Conservation (phyloP, 352 stramenopile species). For the Globisporangium rhizosaccharum region DNA sequence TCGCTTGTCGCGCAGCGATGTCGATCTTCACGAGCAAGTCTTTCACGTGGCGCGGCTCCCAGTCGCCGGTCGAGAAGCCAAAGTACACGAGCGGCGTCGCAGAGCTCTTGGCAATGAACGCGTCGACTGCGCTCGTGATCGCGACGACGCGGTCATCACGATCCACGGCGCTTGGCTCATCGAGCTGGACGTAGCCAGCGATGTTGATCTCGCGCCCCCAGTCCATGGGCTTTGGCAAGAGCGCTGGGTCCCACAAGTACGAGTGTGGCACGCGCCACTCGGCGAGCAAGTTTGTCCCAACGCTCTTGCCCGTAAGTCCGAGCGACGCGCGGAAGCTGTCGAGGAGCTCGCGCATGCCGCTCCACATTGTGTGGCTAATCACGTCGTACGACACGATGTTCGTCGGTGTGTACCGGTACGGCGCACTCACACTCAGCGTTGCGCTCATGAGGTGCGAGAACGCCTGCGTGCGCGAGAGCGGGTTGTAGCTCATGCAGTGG, state of each 20-base stretch:
- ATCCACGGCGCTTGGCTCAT: conserved; percentile 8
- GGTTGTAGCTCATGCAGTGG: conserved; percentile 94
- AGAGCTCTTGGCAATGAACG: conserved; percentile 24
- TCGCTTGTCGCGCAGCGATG: conserved; percentile 56
- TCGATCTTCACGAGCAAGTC: conserved; percentile 85
- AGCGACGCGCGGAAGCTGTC: conserved; percentile 54
- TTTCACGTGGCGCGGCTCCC: conserved; percentile 28
- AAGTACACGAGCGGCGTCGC: conserved; percentile 82
- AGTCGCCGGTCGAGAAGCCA: conserved; percentile 60
- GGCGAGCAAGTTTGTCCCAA: conserved; percentile 28
- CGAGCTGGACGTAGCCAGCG: conserved; percentile 42
- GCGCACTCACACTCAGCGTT: conserved; percentile 45
- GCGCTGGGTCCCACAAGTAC: conserved; percentile 56
- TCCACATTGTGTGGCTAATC: conserved; percentile 53
- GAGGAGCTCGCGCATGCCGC: conserved; percentile 36
- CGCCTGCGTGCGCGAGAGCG: conserved; percentile 81
- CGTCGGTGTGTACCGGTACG: conserved; percentile 52
- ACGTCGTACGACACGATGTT: conserved; percentile 18
- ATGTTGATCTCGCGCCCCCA: conserved; percentile 58
- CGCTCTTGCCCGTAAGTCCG: conserved; percentile 37
- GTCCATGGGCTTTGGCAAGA: conserved; percentile 57
- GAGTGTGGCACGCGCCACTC: conserved; percentile 66
- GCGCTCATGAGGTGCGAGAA: conserved; percentile 87
- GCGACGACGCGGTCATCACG: conserved; percentile 13
- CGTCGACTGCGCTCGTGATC: conserved; percentile 7